A percentile compares a stretch with the other conserved stretches of the same genome.
These are phyloP conservation scores for Pichia cactophila DNA, from an alignment of 1,139 yeast genomes.

Conservation along the genomic window DNA sequence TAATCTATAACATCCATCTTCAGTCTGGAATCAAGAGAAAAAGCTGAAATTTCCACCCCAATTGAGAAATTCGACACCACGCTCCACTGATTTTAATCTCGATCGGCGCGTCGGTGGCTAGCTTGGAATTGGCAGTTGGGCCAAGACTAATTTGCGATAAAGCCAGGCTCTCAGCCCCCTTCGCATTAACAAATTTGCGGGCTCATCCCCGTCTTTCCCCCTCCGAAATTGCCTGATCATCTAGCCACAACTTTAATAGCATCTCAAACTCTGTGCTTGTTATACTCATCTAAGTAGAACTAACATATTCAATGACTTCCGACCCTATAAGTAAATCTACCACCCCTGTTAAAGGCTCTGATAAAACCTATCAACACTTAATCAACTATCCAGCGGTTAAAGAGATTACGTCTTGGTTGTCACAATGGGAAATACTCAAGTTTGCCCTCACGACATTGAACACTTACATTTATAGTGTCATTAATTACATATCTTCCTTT, in stretches of 20 bases:
- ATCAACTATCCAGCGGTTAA: constrained; percentile 17
- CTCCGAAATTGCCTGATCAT: not conserved
- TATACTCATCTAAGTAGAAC: too few relatives aligned
- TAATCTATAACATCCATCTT: not conserved
- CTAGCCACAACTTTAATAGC: too few relatives aligned
- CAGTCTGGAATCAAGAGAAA: not conserved
- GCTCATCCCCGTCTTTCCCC: not conserved
- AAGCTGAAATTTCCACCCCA: not conserved
- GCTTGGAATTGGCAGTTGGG: too few relatives aligned
- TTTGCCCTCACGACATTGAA: constrained; percentile 8
- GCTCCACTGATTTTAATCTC: too few relatives aligned
- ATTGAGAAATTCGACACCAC: too few relatives aligned
- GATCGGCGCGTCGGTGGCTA: not conserved
- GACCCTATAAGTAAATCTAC: not conserved
- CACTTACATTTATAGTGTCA: constrained; percentile 3
- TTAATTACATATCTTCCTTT: constrained; percentile 11
- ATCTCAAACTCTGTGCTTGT: not conserved
- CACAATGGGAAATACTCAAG: constrained; percentile 8
- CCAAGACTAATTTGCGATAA: too few relatives aligned
- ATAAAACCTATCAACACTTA: constrained; percentile 15
- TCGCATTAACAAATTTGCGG: not conserved
- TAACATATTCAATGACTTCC: not conserved
- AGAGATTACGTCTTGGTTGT: constrained; percentile 12
- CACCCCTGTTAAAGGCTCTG: not conserved
- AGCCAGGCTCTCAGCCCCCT: too few relatives aligned